These are phyloP conservation scores for Debaryomyces fabryi DNA, from an alignment of 1,139 yeast species.

Conservation along the genomic window DNA sequence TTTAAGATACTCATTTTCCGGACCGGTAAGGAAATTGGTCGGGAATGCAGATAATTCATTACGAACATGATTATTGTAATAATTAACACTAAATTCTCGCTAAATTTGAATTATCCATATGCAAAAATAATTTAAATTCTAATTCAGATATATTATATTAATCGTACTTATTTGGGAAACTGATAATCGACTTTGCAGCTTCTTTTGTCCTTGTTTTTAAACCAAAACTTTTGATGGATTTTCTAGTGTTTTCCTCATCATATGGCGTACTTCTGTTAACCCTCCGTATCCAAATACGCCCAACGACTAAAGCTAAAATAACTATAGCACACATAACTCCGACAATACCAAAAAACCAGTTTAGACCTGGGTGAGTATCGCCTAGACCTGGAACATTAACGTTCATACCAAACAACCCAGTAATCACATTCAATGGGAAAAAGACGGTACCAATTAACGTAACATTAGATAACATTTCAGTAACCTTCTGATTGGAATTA, in stretches of 20 bases:
- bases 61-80: background rate
- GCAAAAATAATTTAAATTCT: background rate
- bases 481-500: constrained; percentile 23
- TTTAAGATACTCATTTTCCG: background rate
- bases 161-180: constrained; percentile 45
- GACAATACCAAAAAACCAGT: constrained; percentile 20
- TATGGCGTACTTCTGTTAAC: constrained; percentile 11
- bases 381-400: constrained; percentile 25
- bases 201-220: constrained; percentile 36
- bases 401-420: constrained; percentile 31
- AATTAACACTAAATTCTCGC: background rate
- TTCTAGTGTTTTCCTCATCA: constrained; percentile 24
- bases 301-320: constrained; percentile 14
- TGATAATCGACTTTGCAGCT: constrained; percentile 42
- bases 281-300: constrained; percentile 18
- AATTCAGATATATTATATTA: constrained; percentile 9
- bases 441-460: constrained; percentile 28
- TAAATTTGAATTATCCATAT: background rate
- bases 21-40: background rate
- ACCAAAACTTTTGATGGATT: constrained; percentile 50
- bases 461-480: constrained; percentile 25
- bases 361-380: constrained; percentile 11
- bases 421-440: constrained; percentile 25
- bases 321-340: constrained; percentile 21
- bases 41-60: background rate